These are phyloP conservation scores for Alternaria brassicae DNA, from an alignment of 2,329 filamentous ascomycete genomes.

Conservation along the genomic window DNA sequence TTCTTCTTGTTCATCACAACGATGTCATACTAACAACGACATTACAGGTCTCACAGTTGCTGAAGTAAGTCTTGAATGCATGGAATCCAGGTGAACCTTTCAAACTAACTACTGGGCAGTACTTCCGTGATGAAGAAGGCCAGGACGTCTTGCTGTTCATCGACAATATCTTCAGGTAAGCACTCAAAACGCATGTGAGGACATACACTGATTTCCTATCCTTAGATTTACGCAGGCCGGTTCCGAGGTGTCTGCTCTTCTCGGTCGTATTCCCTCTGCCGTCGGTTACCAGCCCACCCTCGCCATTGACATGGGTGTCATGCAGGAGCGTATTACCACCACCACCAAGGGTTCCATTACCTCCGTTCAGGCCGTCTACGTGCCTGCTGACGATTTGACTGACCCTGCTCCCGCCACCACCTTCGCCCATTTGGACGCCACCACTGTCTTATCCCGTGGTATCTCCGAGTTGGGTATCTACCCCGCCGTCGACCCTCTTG, in stretches of 20 bases:
- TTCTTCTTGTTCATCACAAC: too few species aligned
- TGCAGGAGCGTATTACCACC: constrained; percentile 99
- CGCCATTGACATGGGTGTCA: constrained; percentile 47
- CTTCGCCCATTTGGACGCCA: constrained; percentile 99
- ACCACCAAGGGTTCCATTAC: constrained; percentile 99
- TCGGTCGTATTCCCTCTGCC: constrained; percentile 99
- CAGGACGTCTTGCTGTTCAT: constrained; percentile 99
- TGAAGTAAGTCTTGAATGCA: not conserved
- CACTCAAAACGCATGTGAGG: too few species aligned
- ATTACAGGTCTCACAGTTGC: constrained; percentile 31
- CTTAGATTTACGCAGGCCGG: too few species aligned
- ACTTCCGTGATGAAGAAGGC: constrained; percentile 81
- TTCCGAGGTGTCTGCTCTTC: constrained; percentile 99
- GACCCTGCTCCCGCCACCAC: constrained; percentile 99
- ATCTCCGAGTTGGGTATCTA: constrained; percentile 99
- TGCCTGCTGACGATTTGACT: constrained; percentile 99
- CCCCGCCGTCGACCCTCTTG: constrained; percentile 98
- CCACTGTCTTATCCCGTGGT: constrained; percentile 99
- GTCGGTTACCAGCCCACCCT: constrained; percentile 82
- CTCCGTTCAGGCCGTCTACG: constrained; percentile 99
- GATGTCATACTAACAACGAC: too few species aligned
- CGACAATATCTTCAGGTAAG: constrained; percentile 99
- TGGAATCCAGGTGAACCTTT: not conserved
- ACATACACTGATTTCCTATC: too few species aligned
- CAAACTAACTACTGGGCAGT: constrained; percentile 69